Evolutionary conservation across 768 basidiomycete genomes (phyloP).

Genomic region (Chalciporus sphaerocephalus): DNA sequence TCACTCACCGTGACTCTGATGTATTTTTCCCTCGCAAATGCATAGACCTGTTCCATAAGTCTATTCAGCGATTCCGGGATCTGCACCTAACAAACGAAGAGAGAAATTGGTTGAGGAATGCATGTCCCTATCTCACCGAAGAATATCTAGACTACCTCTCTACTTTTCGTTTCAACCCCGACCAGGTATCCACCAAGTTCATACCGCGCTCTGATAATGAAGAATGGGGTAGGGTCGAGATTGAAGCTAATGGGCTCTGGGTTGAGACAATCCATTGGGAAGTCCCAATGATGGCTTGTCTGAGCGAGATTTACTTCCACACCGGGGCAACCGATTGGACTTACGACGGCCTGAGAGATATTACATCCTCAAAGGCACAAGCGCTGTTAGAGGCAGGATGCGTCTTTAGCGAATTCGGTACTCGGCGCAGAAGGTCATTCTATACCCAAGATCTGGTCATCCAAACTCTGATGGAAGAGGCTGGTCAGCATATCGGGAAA

Average conservation of each 20-base stretch:
- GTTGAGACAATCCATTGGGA: slow-evolving; percentile 89
- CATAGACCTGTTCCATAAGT: slow-evolving; percentile 37
- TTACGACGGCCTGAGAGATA: slow-evolving; percentile 74
- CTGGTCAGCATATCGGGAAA: slow-evolving; percentile 40
- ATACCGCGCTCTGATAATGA: slow-evolving; percentile 50
- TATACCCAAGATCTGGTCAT: slow-evolving; percentile 76
- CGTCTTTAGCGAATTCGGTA: slow-evolving; percentile 81
- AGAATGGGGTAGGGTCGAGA: slow-evolving; percentile 59
- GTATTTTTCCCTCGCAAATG: slow-evolving; percentile 53
- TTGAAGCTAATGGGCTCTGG: slow-evolving; percentile 74
- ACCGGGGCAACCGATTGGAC: slow-evolving; percentile 76
- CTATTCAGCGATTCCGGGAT: slow-evolving; percentile 61
- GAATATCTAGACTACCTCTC: slow-evolving; percentile 77
- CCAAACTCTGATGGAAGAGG: slow-evolving; percentile 60
- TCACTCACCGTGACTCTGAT: slow-evolving; percentile 70
- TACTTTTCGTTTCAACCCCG: slow-evolving; percentile 65
- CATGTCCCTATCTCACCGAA: slow-evolving; percentile 70
- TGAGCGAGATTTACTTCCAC: slow-evolving; percentile 87
- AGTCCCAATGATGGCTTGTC: slow-evolving; percentile 88
- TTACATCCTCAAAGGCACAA: slow-evolving; percentile 68
- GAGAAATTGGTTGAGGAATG: slow-evolving; percentile 54
- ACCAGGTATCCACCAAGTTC: slow-evolving; percentile 58
- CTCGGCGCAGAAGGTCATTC: slow-evolving; percentile 73
- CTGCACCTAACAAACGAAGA: slow-evolving; percentile 60
- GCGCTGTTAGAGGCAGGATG: slow-evolving; percentile 61